Percentiles rank a stretch among this genome's conserved stretches.
These are phyloP conservation scores for Aspergillus flavus DNA, from an alignment of 2,329 filamentous ascomycete genomes.

Conservation along the genomic window DNA sequence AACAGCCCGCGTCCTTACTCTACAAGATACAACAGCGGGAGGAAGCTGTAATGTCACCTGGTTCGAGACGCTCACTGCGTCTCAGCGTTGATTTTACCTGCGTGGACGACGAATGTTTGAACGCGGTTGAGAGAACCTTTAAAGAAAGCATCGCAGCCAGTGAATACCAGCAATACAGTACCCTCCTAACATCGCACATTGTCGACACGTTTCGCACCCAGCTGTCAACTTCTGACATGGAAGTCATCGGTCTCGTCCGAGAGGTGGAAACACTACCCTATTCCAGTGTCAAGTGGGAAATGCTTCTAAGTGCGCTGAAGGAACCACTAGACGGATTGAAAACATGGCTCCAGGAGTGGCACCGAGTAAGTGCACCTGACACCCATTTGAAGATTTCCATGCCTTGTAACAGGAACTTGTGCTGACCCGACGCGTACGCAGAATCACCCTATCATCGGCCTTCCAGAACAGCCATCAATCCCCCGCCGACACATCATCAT, in stretches of 20 bases:
- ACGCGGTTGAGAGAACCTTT: conserved; percentile 52
- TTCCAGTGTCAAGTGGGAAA: conserved; percentile 57
- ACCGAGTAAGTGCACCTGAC: conserved; percentile 48
- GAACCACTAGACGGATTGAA: conserved; percentile 46
- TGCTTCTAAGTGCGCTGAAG: conserved; percentile 56
- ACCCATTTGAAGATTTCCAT: conserved; percentile 7
- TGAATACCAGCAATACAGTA: conserved; percentile 49
- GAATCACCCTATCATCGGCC: conserved; percentile 35
- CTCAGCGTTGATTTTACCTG: conserved; percentile 76
- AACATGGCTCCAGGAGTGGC: conserved; percentile 60
- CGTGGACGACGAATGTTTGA: conserved; percentile 70
- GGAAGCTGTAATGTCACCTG: conserved; percentile 18
- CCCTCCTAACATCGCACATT: conserved; percentile 56
- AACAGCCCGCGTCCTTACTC: conserved; percentile 77
- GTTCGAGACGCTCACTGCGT: conserved; percentile 43
- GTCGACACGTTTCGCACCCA: conserved; percentile 49
- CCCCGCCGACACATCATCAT: conserved; percentile 72
- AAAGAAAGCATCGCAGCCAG: conserved; percentile 50
- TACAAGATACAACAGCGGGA: conserved; percentile 67
- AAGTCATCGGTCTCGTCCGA: conserved; percentile 56
- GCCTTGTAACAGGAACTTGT: background rate
- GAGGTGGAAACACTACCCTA: conserved; percentile 56
- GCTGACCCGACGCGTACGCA: conserved; percentile 22
- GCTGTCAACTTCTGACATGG: conserved; percentile 53
- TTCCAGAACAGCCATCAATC: conserved; percentile 35